Conservation (phyloP, 2,329 filamentous ascomycete species). For the Trichoderma endophyticum region DNA sequence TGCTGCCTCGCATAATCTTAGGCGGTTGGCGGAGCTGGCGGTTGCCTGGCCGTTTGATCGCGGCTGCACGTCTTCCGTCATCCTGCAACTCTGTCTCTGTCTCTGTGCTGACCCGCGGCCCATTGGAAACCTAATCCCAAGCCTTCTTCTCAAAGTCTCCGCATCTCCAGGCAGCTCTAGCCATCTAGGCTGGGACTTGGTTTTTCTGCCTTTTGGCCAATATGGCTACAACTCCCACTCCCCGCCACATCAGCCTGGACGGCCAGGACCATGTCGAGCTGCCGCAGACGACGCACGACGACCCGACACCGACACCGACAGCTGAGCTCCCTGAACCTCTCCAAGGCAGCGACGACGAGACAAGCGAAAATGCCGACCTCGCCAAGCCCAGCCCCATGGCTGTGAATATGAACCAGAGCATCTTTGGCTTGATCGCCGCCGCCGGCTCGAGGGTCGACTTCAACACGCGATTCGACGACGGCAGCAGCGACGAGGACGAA, state of each 20-base stretch:
- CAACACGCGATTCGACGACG: slow-evolving; percentile 71
- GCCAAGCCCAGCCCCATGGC: slow-evolving; percentile 48
- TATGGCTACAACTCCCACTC: slow-evolving; percentile 15
- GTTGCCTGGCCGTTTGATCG: slow-evolving; percentile 10
- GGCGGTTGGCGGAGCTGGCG: slow-evolving; percentile 11
- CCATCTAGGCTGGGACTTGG: neutral
- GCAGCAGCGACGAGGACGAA: slow-evolving; percentile 80
- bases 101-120: slow-evolving; percentile 8
- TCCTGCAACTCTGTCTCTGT: neutral
- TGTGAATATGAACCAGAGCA: slow-evolving; percentile 86
- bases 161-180: slow-evolving; percentile 11
- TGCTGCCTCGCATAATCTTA: neutral
- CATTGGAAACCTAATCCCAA: neutral
- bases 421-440: slow-evolving; percentile 88
- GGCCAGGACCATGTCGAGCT: slow-evolving; percentile 34
- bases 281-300: slow-evolving; percentile 40
- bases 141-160: neutral
- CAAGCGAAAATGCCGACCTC: slow-evolving; percentile 47
- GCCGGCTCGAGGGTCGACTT: slow-evolving; percentile 82
- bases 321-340: slow-evolving; percentile 52
- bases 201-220: neutral
- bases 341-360: slow-evolving; percentile 48
- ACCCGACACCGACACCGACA: slow-evolving; percentile 34
- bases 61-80: slow-evolving; percentile 11
- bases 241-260: slow-evolving; percentile 25